phyloP scores from a whole-genome alignment of 2,329 filamentous ascomycete species.

The Bipolaris sorokiniana region DNA sequence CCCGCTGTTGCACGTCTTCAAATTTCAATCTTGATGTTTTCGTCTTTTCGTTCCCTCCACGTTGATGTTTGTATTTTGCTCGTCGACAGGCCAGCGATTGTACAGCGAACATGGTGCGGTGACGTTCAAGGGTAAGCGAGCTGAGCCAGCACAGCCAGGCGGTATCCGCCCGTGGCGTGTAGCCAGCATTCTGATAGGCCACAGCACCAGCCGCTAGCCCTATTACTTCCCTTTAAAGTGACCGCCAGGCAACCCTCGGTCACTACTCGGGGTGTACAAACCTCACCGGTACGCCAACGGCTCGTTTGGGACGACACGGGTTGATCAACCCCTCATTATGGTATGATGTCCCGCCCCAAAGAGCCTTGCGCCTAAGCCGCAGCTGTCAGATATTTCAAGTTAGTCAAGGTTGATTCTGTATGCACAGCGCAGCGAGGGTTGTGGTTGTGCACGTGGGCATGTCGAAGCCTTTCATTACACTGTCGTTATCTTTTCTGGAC shows the following conservation, averaged over 20 bases:
- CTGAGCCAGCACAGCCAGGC: conserved; percentile 5
- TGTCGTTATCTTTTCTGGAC: conserved; percentile 18
- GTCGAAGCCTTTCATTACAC: conserved; percentile 18
- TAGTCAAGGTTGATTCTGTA: neutral
- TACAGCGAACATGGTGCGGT: neutral
- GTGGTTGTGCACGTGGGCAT: conserved; percentile 11
- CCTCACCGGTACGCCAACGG: conserved; percentile 7
- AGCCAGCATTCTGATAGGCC: conserved; percentile 4
- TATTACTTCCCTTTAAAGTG: conserved; percentile 4
- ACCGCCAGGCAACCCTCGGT: conserved; percentile 8
- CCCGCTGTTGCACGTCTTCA: neutral
- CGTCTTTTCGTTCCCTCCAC: neutral
- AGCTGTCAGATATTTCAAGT: neutral
- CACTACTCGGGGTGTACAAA: conserved; percentile 1
- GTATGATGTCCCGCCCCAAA: neutral
- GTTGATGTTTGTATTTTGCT: neutral
- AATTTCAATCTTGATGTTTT: neutral
- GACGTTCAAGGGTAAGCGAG: conserved; percentile 14
- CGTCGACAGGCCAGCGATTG: conserved; percentile 2
- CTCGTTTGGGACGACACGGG: neutral
- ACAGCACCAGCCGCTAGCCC: neutral
- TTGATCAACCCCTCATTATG: neutral
- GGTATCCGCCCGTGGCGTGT: conserved; percentile 4
- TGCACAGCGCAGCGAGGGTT: conserved; percentile 3
- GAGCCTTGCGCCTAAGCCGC: conserved; percentile 2